These are phyloP conservation scores for Aspergillus sp. DNA, from an alignment of 2,329 filamentous ascomycete species.

Conservation along the genomic window DNA sequence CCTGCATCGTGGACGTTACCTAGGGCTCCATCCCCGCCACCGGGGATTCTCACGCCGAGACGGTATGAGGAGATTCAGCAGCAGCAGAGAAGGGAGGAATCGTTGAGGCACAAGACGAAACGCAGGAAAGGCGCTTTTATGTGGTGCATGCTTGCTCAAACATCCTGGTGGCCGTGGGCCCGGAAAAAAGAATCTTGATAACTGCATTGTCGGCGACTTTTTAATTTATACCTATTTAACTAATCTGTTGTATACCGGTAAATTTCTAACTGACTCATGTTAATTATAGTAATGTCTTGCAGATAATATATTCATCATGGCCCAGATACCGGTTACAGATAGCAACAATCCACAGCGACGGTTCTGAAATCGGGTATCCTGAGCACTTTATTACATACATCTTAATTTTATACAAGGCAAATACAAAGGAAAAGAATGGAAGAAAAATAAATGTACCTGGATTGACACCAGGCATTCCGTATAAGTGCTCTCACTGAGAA, in stretches of 20 bases:
- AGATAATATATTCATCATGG: slow-evolving; percentile 6
- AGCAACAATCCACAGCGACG: slow-evolving; percentile 7
- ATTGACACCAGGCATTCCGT: background rate
- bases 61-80: slow-evolving; percentile 13
- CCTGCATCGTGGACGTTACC: slow-evolving; percentile 4
- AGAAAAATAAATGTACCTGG: background rate
- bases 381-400: slow-evolving; percentile 29
- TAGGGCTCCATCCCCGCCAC: slow-evolving; percentile 12
- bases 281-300: background rate
- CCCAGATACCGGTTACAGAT: slow-evolving; percentile 12
- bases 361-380: slow-evolving; percentile 24
- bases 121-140: background rate
- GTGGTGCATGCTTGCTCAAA: slow-evolving; percentile 7
- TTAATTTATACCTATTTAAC: background rate
- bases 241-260: background rate
- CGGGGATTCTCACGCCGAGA: slow-evolving; percentile 13
- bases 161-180: slow-evolving; percentile 10
- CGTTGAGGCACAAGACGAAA: background rate
- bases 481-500: slow-evolving; percentile 11
- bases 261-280: background rate
- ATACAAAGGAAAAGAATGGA: slow-evolving; percentile 19
- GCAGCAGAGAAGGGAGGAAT: background rate
- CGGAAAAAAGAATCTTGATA: background rate
- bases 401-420: slow-evolving; percentile 22
- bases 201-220: background rate